Evolutionary conservation across 2,329 filamentous ascomycete species (phyloP).

Genomic region (Penicillium sp.): DNA sequence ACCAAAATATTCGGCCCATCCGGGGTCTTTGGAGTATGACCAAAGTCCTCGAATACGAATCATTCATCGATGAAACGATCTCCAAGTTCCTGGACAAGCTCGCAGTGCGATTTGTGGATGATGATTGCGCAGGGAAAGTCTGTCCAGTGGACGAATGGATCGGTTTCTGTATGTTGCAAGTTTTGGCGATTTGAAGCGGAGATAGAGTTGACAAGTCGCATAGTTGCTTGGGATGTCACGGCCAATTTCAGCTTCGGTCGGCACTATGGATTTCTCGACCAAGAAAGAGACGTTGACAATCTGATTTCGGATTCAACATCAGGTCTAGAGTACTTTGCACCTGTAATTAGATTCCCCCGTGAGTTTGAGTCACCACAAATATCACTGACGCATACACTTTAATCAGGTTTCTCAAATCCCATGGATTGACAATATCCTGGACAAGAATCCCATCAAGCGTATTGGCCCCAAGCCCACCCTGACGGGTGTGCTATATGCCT

Average conservation of each 20-base stretch:
- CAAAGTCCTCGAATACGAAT: constrained; percentile 29
- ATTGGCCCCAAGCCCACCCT: constrained; percentile 27
- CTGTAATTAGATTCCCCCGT: constrained; percentile 13
- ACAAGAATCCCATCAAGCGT: constrained; percentile 32
- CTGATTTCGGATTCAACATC: constrained; percentile 25
- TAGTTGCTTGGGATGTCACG: constrained; percentile 28
- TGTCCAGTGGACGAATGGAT: constrained; percentile 24
- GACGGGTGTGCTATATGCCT: constrained; percentile 21
- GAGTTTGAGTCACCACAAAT: neutral
- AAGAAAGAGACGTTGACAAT: constrained; percentile 29
- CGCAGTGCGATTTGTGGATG: constrained; percentile 21
- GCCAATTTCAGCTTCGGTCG: constrained; percentile 24
- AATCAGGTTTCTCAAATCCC: constrained; percentile 26
- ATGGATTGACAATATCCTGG: constrained; percentile 28
- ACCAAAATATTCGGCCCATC: constrained; percentile 26
- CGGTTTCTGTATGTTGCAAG: constrained; percentile 17
- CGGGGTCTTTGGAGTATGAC: constrained; percentile 29
- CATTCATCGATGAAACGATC: constrained; percentile 29
- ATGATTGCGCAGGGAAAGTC: constrained; percentile 15
- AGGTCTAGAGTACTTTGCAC: constrained; percentile 28
- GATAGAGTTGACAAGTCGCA: neutral
- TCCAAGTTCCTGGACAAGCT: constrained; percentile 27
- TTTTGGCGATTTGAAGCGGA: neutral
- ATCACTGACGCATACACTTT: neutral
- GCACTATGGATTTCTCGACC: constrained; percentile 29